Evolutionary conservation across 2,329 filamentous ascomycete genomes (phyloP).

Genomic region (Ophiostoma triangulosporum): DNA sequence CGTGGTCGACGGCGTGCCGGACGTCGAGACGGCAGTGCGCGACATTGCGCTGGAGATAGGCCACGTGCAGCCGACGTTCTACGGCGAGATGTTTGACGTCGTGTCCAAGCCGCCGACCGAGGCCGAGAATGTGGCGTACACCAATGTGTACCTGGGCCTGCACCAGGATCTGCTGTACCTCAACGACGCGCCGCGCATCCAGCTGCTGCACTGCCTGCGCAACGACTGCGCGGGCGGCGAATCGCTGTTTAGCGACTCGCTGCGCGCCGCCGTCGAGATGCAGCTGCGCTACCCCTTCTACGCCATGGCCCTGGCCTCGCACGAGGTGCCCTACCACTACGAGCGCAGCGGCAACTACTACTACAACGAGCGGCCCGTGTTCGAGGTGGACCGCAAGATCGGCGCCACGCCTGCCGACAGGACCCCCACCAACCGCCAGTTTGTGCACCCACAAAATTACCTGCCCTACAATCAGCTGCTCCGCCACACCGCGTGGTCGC

Average conservation of each 20-base stretch:
- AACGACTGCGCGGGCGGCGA: conserved; percentile 70
- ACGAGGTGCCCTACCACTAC: conserved; percentile 53
- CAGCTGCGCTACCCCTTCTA: conserved; percentile 27
- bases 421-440: conserved; percentile 11
- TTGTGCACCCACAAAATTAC: too few relatives aligned
- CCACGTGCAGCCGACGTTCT: conserved; percentile 72
- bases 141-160: conserved; percentile 64
- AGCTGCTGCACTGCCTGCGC: conserved; percentile 78
- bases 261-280: conserved; percentile 38
- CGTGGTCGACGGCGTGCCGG: conserved; percentile 62
- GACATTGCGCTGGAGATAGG: conserved; percentile 61
- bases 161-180: conserved; percentile 94
- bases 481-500: conserved; percentile 48
- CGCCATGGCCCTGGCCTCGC: conserved; percentile 47
- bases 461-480: conserved; percentile 2
- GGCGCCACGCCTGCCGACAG: conserved; percentile 4
- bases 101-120: conserved; percentile 67
- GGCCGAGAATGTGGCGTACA: conserved; percentile 89
- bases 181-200: conserved; percentile 61
- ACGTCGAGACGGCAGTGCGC: conserved; percentile 50
- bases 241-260: conserved; percentile 72
- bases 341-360: conserved; percentile 52
- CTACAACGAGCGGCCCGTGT: conserved; percentile 40
- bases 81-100: conserved; percentile 85
- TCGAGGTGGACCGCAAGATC: conserved; percentile 21